These are phyloP conservation scores for Phycomyces blakesleeanus DNA, from an alignment of 192 early-diverging fungal species.

Conservation along the genomic window DNA sequence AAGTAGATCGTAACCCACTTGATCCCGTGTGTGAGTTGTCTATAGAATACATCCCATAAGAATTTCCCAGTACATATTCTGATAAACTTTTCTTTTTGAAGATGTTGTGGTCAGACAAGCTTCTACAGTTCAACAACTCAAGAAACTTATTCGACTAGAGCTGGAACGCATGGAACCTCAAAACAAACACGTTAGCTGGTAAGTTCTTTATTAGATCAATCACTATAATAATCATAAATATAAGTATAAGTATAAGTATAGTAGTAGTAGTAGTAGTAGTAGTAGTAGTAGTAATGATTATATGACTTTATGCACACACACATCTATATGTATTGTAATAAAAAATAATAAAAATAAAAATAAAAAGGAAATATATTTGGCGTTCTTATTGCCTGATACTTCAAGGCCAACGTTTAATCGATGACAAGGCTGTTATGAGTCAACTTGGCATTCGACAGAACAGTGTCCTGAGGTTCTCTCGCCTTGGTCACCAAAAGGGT, in stretches of 20 bases:
- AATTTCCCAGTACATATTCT: background rate
- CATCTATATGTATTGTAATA: too few species aligned
- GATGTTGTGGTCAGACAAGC: slow-evolving; percentile 23
- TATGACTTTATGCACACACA: too few species aligned
- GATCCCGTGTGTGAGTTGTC: slow-evolving; percentile 15
- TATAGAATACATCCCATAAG: background rate
- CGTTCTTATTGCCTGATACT: slow-evolving; percentile 25
- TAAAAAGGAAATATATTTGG: slow-evolving; percentile 36
- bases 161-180: slow-evolving; percentile 3
- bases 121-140: slow-evolving; percentile 19
- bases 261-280: too few species aligned
- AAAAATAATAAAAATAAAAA: too few species aligned
- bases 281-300: too few species aligned
- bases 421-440: slow-evolving; percentile 22
- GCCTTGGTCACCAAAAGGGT: slow-evolving; percentile 13
- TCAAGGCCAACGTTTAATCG: slow-evolving; percentile 5
- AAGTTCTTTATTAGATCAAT: slow-evolving; percentile 10
- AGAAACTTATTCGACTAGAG: slow-evolving; percentile 5
- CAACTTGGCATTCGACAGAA: slow-evolving; percentile 25
- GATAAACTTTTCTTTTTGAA: too few species aligned
- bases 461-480: slow-evolving; percentile 16
- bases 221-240: too few species aligned
- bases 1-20: slow-evolving; percentile 13
- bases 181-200: slow-evolving; percentile 25
- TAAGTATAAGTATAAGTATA: too few species aligned